Conservation (phyloP, 805 yeast genomes). For the Barnettozyma sp. region DNA sequence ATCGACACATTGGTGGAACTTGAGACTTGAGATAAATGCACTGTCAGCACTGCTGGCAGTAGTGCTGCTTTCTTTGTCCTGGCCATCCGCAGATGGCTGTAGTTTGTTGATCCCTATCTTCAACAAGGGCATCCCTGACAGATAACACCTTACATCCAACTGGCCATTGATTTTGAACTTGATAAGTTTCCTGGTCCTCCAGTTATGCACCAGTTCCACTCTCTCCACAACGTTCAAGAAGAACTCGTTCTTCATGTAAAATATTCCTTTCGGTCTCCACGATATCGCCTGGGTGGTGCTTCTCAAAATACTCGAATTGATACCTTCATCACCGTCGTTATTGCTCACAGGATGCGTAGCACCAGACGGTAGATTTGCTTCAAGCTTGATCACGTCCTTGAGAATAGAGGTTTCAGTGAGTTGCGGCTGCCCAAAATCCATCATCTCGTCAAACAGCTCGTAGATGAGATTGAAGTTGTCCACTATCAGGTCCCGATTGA, state of each 20-base stretch:
- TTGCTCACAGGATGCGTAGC: conserved; percentile 9
- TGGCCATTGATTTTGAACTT: conserved; percentile 67
- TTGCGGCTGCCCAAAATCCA: conserved; percentile 38
- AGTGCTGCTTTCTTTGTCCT: too few relatives aligned
- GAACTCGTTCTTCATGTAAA: conserved; percentile 82
- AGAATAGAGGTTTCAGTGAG: conserved; percentile 72
- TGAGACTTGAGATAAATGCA: conserved; percentile 53
- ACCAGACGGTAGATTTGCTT: conserved; percentile 32
- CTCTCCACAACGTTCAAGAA: conserved; percentile 80
- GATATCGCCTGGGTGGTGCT: conserved; percentile 73
- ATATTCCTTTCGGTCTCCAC: conserved; percentile 91
- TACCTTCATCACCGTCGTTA: conserved; percentile 18
- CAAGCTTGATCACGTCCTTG: conserved; percentile 68
- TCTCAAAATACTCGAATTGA: conserved; percentile 67
- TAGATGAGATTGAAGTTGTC: conserved; percentile 72
- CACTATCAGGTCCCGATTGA: conserved; percentile 52
- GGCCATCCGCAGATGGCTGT: too few relatives aligned
- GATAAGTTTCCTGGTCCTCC: conserved; percentile 45
- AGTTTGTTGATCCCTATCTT: conserved; percentile 72
- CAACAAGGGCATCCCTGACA: conserved; percentile 87
- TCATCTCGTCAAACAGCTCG: conserved; percentile 45
- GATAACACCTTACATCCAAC: conserved; percentile 62
- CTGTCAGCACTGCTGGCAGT: conserved; percentile 11
- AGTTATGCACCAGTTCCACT: conserved; percentile 60
- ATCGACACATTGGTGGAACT: conserved; percentile 86